These are phyloP conservation scores for Kalanchoe fedtschenkoi DNA, from an alignment of 164 flowering plant genomes.

Conservation along the genomic window DNA sequence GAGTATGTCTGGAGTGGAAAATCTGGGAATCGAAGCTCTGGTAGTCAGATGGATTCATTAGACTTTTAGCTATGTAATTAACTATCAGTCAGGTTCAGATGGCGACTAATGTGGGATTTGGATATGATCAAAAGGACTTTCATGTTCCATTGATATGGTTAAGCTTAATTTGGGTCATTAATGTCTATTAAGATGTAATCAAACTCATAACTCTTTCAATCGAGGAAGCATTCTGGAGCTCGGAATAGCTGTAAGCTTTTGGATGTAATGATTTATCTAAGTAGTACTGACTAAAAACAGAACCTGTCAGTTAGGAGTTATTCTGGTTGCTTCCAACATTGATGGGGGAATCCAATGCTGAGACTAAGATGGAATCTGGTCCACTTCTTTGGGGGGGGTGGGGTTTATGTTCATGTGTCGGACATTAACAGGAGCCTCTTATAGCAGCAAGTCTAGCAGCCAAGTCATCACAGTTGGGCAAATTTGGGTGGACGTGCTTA, in stretches of 20 bases:
- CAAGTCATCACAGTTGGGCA: conserved; percentile 1
- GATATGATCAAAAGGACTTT: background rate
- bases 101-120: background rate
- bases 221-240: background rate
- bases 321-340: background rate
- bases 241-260: background rate
- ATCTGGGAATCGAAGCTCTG: background rate
- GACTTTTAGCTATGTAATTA: background rate
- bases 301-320: background rate
- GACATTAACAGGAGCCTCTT: background rate
- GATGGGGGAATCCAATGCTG: background rate
- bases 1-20: conserved; percentile 18
- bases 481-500: conserved; percentile 5
- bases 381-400: background rate
- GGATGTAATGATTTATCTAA: background rate
- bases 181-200: too few species aligned
- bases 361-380: background rate
- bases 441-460: conserved; percentile 2
- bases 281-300: background rate
- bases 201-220: too few species aligned
- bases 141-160: too few species aligned
- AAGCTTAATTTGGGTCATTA: too few species aligned
- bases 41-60: background rate
- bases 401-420: background rate
- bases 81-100: background rate